phyloP scores from a whole-genome alignment of 176 grass and related monocot genomes.

The Triticum dicoccoides region DNA sequence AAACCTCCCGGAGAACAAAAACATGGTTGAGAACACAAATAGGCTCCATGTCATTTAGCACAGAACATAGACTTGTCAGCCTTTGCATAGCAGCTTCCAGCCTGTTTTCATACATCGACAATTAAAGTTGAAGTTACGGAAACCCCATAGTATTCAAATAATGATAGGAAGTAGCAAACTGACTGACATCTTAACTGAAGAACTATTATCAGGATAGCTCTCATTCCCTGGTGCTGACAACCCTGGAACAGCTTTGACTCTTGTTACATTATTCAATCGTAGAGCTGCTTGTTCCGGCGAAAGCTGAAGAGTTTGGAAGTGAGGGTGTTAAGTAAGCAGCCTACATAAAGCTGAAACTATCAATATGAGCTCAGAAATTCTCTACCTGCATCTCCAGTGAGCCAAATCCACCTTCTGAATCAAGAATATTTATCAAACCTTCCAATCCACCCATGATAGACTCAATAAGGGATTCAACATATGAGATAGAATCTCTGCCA shows the following conservation, averaged over 20 bases:
- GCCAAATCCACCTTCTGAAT: constrained; percentile 97
- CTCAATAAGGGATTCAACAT: constrained; percentile 94
- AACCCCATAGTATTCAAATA: constrained; percentile 15
- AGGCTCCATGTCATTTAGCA: constrained; percentile 99
- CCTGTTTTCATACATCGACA: constrained; percentile 60
- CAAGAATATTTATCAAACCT: constrained; percentile 98
- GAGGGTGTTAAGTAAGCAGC: constrained; percentile 8
- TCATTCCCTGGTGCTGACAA: constrained; percentile 84
- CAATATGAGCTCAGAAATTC: constrained; percentile 35
- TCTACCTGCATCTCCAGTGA: constrained; percentile 97
- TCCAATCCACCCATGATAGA: constrained; percentile 99
- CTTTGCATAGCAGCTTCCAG: constrained; percentile 98
- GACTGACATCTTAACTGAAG: constrained; percentile 95
- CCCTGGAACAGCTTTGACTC: constrained; percentile 65
- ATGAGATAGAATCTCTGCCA: constrained; percentile 90
- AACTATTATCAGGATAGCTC: constrained; percentile 93
- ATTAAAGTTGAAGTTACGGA: constrained; percentile 28
- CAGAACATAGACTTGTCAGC: constrained; percentile 94
- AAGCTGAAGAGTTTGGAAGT: constrained; percentile 59
- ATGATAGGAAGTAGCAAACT: constrained; percentile 15
- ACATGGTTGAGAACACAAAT: constrained; percentile 99
- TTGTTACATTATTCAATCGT: constrained; percentile 72
- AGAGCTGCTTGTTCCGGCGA: constrained; percentile 95
- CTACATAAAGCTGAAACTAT: background rate
- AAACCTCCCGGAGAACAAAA: constrained; percentile 95